phyloP scores from a whole-genome alignment of 1,284 basidiomycete genomes.

The Xerocomus cyaneibrunnescens region DNA sequence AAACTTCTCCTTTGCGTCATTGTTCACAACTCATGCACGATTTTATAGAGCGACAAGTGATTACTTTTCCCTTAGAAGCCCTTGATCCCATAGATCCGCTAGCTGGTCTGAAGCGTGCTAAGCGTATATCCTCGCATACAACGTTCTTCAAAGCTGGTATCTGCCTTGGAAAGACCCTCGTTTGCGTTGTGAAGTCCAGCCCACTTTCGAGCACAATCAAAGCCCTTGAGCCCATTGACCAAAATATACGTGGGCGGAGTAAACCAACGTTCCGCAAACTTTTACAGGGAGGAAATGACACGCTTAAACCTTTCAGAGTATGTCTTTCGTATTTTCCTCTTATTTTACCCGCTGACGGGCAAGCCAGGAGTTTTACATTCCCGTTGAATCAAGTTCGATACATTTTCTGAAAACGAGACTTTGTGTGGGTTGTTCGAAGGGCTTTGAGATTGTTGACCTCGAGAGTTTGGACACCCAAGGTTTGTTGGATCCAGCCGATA shows the following conservation, averaged over 20 bases:
- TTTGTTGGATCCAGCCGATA: slow-evolving; percentile 90
- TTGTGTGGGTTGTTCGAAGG: slow-evolving; percentile 96
- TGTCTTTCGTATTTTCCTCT: slow-evolving; percentile 25
- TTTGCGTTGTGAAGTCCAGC: slow-evolving; percentile 96
- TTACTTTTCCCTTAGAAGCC: slow-evolving; percentile 95
- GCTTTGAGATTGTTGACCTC: slow-evolving; percentile 99
- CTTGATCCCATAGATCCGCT: slow-evolving; percentile 89
- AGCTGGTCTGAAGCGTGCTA: slow-evolving; percentile 89
- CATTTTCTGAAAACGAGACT: slow-evolving; percentile 98
- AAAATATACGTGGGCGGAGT: slow-evolving; percentile 76
- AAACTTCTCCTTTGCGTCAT: slow-evolving; percentile 21
- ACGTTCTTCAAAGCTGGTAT: slow-evolving; percentile 97
- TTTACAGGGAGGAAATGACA: slow-evolving; percentile 93
- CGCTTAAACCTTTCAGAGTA: slow-evolving; percentile 91
- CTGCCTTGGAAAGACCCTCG: slow-evolving; percentile 91
- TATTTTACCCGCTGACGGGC: slow-evolving; percentile 5
- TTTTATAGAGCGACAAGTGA: slow-evolving; percentile 82
- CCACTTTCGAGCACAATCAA: slow-evolving; percentile 97
- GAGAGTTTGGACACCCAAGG: slow-evolving; percentile 98
- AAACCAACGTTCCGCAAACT: slow-evolving; percentile 96
- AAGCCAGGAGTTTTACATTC: slow-evolving; percentile 93
- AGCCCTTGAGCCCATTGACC: slow-evolving; percentile 95
- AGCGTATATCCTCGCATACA: slow-evolving; percentile 94
- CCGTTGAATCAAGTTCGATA: slow-evolving; percentile 94
- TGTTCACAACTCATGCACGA: slow-evolving; percentile 4